phyloP scores from a whole-genome alignment of 768 basidiomycete genomes.

The Xerocomus potaroensis region DNA sequence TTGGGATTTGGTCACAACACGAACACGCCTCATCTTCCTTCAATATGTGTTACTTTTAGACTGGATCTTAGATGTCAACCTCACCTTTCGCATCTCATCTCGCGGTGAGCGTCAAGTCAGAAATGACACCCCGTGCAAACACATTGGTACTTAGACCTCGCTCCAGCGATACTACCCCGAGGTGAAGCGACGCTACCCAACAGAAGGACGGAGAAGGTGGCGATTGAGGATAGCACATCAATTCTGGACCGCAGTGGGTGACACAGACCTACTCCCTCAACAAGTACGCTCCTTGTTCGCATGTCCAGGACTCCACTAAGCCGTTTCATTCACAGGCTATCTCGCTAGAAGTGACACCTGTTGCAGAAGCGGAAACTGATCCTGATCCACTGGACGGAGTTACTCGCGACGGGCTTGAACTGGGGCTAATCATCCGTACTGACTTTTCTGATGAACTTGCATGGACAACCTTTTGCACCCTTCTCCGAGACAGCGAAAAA shows the following conservation, averaged over 20 bases:
- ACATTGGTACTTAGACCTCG: conserved; percentile 6
- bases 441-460: conserved; percentile 66
- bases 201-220: conserved; percentile 56
- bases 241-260: conserved; percentile 39
- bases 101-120: conserved; percentile 14
- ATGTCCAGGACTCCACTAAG: not conserved
- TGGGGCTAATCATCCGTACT: conserved; percentile 68
- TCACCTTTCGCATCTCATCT: conserved; percentile 17
- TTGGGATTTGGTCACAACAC: no score
- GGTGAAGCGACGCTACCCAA: conserved; percentile 42
- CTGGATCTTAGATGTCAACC: conserved; percentile 15
- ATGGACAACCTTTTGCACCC: conserved; percentile 52
- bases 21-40: no score
- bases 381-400: conserved; percentile 51
- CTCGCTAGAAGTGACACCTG: conserved; percentile 11
- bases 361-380: conserved; percentile 35
- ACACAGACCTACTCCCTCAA: conserved; percentile 8
- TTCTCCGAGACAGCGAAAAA: conserved; percentile 52
- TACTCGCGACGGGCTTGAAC: conserved; percentile 41
- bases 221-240: conserved; percentile 46
- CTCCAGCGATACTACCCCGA: conserved; percentile 39
- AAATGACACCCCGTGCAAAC: no score
- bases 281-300: not conserved
- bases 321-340: conserved; percentile 12
- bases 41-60: no score